Evolutionary conservation across 176 grass and related monocot species (phyloP), one percentile per base, ranked within the genome.

Genomic region (Elymus sibiricus): DNA sequence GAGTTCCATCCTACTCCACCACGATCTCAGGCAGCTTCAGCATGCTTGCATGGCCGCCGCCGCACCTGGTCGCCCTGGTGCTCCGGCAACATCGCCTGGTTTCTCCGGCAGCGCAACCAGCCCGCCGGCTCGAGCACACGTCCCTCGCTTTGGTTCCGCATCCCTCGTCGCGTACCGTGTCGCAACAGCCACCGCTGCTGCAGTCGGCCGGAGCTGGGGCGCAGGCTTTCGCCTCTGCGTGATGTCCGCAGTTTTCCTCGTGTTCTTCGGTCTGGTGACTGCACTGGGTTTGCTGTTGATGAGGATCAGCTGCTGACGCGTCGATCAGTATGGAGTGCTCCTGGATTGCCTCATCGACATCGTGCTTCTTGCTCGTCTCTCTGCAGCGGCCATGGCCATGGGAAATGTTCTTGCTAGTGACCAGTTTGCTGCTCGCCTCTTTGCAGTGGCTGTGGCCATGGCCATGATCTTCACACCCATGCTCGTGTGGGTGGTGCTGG

Each of bases 361-460:
- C 84, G 8, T 27, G 65, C 66, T 78, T 28, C 5, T 69, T 81
- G 60, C 34, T 85, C 2, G 39, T 8, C 11, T 78, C 84, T 70
- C 83, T 55, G 79, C 65, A 59, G 11, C 87, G 83, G 7, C 56
- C 14, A 56, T 87, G 83, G 11, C 80, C 88, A 77, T 90, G 83
- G 39, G 28, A 82, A 77, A n/a, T 74, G 29, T 83, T 81, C 22
- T 81, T 89, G 15, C 44, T 53, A 15, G 62, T 9, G 64, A n/a
- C 9, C 46, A 82, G 11, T 27, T 87, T 25, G 64, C 43, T 83
- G 79, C 69, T 78, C 16, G 76, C 61, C 63, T 86, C 78, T 78
- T 70, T 84, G 76, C 24, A 29, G 31, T 84, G 89, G 22, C 46
- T 76, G 38, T 87, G 89, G 43, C 35, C 53, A 49, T 82, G 91